Conservation (phyloP, 768 basidiomycete species). For the Collybia sordida region DNA sequence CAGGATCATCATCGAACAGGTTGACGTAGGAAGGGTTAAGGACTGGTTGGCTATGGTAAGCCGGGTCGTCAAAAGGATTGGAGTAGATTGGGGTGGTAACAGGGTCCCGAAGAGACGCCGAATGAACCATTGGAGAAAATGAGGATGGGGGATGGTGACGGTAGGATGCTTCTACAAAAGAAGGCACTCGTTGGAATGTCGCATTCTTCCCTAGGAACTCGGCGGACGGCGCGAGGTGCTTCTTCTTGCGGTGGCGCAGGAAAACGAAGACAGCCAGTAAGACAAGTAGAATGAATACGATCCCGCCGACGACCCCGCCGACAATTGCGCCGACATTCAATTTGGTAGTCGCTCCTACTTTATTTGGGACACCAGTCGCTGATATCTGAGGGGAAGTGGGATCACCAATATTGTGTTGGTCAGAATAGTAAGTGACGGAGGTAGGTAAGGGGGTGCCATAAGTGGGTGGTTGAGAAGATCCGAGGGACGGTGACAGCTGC, state of each 20-base stretch:
- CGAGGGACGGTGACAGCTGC: no score
- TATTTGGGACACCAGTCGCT: background rate
- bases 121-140: no score
- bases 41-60: background rate
- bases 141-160: no score
- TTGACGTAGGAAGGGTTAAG: no score
- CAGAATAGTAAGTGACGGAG: no score
- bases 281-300: slow-evolving; percentile 36
- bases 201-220: slow-evolving; percentile 42
- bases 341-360: slow-evolving; percentile 11
- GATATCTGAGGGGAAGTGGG: no score
- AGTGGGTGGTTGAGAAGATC: no score
- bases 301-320: slow-evolving; percentile 52
- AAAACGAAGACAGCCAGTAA: slow-evolving; percentile 34
- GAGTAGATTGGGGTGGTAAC: background rate
- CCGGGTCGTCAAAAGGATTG: background rate
- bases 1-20: no score
- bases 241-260: slow-evolving; percentile 39
- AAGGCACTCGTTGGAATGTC: slow-evolving; percentile 5
- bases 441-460: no score
- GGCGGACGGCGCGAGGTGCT: slow-evolving; percentile 53
- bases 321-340: slow-evolving; percentile 47
- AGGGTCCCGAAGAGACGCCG: no score
- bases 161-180: background rate
- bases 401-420: no score